Conservation (phyloP, 768 basidiomycete species). For the Rhodocollybia butyracea region DNA sequence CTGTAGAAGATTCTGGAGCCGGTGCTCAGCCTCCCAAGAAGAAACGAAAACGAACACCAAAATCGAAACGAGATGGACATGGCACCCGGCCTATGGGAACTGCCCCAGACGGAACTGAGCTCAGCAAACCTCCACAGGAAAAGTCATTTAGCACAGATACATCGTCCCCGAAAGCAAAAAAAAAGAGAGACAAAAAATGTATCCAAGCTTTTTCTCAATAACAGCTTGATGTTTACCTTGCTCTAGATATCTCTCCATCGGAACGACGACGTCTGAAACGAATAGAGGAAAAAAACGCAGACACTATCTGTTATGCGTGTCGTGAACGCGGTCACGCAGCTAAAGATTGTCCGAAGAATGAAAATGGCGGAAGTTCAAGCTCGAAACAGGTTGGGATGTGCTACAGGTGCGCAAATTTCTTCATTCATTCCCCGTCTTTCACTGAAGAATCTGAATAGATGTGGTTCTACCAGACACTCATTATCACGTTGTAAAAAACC, state of each 20-base stretch:
- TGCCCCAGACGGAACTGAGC: conserved; percentile 2
- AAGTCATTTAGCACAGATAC: background rate
- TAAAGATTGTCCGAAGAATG: conserved; percentile 62
- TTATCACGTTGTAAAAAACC: conserved; percentile 76
- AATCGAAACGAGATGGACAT: conserved; percentile 39
- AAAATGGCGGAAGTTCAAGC: conserved; percentile 16
- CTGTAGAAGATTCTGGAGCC: conserved; percentile 3
- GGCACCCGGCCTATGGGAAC: conserved; percentile 9
- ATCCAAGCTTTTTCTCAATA: conserved; percentile 3
- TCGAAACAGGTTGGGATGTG: conserved; percentile 51
- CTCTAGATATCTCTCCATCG: conserved; percentile 19
- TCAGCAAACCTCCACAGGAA: background rate
- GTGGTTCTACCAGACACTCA: conserved; percentile 75
- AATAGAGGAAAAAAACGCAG: conserved; percentile 48
- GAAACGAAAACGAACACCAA: conserved; percentile 56
- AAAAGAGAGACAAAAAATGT: conserved; percentile 13
- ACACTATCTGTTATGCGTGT: conserved; percentile 84
- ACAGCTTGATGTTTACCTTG: conserved; percentile 9
- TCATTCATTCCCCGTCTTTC: background rate
- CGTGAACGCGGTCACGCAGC: conserved; percentile 81
- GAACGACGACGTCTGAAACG: conserved; percentile 69
- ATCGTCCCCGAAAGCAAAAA: conserved; percentile 10
- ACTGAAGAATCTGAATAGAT: conserved; percentile 45
- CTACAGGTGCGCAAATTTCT: conserved; percentile 50
- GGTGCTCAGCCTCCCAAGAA: conserved; percentile 41